Evolutionary conservation across 2,329 filamentous ascomycete species (phyloP).

Genomic region (Penicillium verrucosum): DNA sequence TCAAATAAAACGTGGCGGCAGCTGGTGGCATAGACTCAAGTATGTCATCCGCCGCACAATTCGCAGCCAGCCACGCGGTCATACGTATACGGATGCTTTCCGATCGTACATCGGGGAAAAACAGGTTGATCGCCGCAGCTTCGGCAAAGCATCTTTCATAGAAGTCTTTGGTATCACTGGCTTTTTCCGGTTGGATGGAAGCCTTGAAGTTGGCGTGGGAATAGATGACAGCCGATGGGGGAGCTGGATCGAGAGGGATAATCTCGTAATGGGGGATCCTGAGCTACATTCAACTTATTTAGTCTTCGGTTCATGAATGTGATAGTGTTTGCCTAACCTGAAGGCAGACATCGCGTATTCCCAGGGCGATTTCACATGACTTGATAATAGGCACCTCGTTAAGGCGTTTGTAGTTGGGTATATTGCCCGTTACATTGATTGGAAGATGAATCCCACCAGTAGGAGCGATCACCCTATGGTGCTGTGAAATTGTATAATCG

Average conservation of each 20-base stretch:
- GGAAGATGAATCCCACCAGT: background rate
- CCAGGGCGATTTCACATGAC: background rate
- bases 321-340: background rate
- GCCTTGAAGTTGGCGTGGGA: constrained; percentile 1
- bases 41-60: background rate
- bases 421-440: background rate
- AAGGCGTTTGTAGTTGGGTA: background rate
- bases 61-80: constrained; percentile 3
- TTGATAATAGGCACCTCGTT: background rate
- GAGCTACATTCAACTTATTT: background rate
- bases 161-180: background rate
- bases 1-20: background rate
- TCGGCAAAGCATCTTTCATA: constrained; percentile 3
- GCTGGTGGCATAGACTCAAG: background rate
- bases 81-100: background rate
- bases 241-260: background rate
- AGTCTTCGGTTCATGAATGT: background rate
- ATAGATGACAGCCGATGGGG: background rate
- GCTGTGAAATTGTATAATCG: background rate
- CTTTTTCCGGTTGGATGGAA: background rate
- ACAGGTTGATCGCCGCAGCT: background rate
- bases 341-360: background rate
- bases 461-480: no score
- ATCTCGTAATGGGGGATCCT: constrained; percentile 1
- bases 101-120: constrained; percentile 1